Base-by-base conservation (phyloP, 306 rosid species). In the Sindora glabra region DNA sequence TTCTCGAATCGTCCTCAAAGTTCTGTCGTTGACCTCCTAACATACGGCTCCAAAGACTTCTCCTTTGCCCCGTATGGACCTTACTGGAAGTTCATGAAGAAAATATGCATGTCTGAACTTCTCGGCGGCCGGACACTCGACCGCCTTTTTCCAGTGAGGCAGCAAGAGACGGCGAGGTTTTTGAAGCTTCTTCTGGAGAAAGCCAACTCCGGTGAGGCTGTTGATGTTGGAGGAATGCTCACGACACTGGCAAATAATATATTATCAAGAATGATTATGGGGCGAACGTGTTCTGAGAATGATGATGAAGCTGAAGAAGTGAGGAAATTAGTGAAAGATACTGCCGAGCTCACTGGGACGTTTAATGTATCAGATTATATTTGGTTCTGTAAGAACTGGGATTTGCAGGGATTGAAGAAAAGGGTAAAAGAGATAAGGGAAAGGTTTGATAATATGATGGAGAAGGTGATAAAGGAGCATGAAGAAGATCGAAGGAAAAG, bases 11-110 rank as follows among this genome's bases (percentile, higher is more conserved):
- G 76, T 5, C 3, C 21, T 58, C 1, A 1, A 33, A 37, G 11
- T 16, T 50, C 1, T 8, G 70, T 69, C 30, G 12, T 69, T 5
- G 62, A 76, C 68, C 37, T 66, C 53, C 56, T 83, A 10, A 23
- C 72, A 4, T 62, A 46, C 9, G 67, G 67, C 69, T 59, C 52
- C 2, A 26, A 76, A 0, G 85, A 75, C 19, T 76, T 79, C 32
- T 1, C 51, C 2, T 34, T 69, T 23, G 65, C 80, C 1, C 72
- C 78, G 1, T 83, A 76, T 19, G 89, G 79, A 53, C 74, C 72
- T 3, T 75, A 65, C 24, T 78, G 84, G 84, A 78, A 72, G 68
- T 80, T 83, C 80, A 69, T 77, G 76, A 83, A 65, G 58, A 76
- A 76, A 55, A 27, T 79, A 5, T 62, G 74, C 40, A 59, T 83